phyloP scores from a whole-genome alignment of 2,329 filamentous ascomycete species.

The Juglanconis juglandina region DNA sequence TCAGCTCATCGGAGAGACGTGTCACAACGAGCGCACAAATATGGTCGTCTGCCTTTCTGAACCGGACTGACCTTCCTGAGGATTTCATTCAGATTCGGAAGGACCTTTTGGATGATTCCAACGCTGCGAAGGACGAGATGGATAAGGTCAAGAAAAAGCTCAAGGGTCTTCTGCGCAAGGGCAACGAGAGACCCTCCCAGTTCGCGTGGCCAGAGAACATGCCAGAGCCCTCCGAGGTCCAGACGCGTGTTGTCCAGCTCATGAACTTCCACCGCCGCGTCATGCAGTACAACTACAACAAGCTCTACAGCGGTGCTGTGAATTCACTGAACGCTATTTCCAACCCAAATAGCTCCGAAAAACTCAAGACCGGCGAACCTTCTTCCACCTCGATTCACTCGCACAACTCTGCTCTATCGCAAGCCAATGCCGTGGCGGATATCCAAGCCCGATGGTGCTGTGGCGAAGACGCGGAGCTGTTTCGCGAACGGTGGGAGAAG shows the following conservation, averaged over 20 bases:
- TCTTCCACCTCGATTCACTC: conserved; percentile 35
- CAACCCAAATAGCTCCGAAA: conserved; percentile 45
- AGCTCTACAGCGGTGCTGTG: conserved; percentile 66
- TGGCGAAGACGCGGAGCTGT: conserved; percentile 89
- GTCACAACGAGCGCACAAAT: conserved; percentile 97
- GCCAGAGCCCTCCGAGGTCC: conserved; percentile 89
- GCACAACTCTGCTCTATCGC: conserved; percentile 48
- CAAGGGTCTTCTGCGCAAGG: conserved; percentile 85
- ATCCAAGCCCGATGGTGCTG: conserved; percentile 96
- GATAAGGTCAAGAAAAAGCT: conserved; percentile 99
- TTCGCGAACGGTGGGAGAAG: conserved; percentile 97
- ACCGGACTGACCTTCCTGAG: conserved; percentile 77
- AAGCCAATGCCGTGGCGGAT: conserved; percentile 59
- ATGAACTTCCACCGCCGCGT: conserved; percentile 97
- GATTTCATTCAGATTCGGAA: conserved; percentile 91
- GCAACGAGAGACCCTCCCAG: conserved; percentile 88
- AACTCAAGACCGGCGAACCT: conserved; percentile 36
- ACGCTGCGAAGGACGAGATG: conserved; percentile 98
- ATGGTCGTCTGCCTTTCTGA: conserved; percentile 85
- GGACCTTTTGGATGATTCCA: conserved; percentile 92
- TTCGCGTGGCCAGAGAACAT: conserved; percentile 98
- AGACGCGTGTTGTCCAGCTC: conserved; percentile 84
- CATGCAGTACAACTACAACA: conserved; percentile 90
- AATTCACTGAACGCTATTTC: conserved; percentile 59
- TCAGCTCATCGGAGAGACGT: conserved; percentile 90